These are phyloP conservation scores for Taxillus chinensis DNA, from an alignment of 164 flowering plant species.

Conservation along the genomic window DNA sequence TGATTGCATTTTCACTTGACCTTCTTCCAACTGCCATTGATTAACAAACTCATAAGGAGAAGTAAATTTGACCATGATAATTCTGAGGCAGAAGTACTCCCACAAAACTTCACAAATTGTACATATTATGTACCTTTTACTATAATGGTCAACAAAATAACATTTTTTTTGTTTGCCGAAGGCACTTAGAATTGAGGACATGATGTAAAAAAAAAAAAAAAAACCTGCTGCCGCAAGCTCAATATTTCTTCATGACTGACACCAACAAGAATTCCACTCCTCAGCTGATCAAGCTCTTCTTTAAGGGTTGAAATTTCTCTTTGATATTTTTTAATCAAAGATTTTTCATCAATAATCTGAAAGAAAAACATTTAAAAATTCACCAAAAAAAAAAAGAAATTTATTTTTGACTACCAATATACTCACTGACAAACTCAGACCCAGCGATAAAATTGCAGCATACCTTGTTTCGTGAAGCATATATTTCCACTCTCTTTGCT, in stretches of 20 bases:
- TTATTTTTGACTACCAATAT: neutral
- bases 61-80: too few relatives aligned
- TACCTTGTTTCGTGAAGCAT: slow-evolving; percentile 95
- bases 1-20: slow-evolving; percentile 97
- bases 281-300: slow-evolving; percentile 86
- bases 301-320: slow-evolving; percentile 80
- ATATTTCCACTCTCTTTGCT: slow-evolving; percentile 92
- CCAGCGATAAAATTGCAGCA: neutral
- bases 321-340: slow-evolving; percentile 95
- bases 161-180: too few relatives aligned
- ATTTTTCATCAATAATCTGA: slow-evolving; percentile 97
- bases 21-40: slow-evolving; percentile 62
- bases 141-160: too few relatives aligned
- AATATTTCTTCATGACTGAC: slow-evolving; percentile 79
- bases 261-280: slow-evolving; percentile 72
- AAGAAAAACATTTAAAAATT: slow-evolving; percentile 4
- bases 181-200: too few relatives aligned
- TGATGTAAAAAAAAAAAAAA: neutral
- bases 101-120: too few relatives aligned
- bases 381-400: slow-evolving; percentile 2
- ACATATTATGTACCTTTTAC: too few relatives aligned
- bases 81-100: too few relatives aligned
- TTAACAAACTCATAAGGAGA: too few relatives aligned
- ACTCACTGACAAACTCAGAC: neutral
- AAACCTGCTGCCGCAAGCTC: slow-evolving; percentile 80